Conservation (phyloP, 2,329 filamentous ascomycete species). For the Gaeumannomyces tritici region DNA sequence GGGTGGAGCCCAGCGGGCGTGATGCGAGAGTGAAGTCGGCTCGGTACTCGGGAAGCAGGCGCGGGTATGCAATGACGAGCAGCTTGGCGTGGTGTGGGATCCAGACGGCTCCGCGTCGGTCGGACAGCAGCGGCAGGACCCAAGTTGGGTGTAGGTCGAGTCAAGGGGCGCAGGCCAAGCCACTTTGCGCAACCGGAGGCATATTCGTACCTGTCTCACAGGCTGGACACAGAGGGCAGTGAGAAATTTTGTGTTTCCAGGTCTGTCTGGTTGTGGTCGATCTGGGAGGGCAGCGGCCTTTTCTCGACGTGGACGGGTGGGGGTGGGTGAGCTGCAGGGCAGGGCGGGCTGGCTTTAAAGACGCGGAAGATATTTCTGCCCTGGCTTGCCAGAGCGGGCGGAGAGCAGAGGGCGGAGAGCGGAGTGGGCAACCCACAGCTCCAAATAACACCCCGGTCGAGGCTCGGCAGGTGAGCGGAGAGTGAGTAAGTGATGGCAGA, state of each 20-base stretch:
- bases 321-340: neutral
- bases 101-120: neutral
- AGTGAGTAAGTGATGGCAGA: neutral
- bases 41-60: neutral
- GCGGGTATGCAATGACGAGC: neutral
- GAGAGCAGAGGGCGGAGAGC: neutral
- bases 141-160: neutral
- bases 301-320: neutral
- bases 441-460: neutral
- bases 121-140: neutral
- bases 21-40: neutral
- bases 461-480: neutral
- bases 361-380: neutral
- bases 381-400: too few species aligned
- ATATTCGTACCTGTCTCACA: neutral
- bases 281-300: neutral
- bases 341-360: neutral
- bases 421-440: neutral
- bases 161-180: conserved; percentile 2
- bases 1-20: neutral
- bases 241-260: neutral
- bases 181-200: neutral
- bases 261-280: too few species aligned
- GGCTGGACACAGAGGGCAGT: neutral
- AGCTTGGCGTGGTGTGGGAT: neutral